Evolutionary conservation across 257 asterid genomes (phyloP).

Genomic region (Capsicum pubescens): DNA sequence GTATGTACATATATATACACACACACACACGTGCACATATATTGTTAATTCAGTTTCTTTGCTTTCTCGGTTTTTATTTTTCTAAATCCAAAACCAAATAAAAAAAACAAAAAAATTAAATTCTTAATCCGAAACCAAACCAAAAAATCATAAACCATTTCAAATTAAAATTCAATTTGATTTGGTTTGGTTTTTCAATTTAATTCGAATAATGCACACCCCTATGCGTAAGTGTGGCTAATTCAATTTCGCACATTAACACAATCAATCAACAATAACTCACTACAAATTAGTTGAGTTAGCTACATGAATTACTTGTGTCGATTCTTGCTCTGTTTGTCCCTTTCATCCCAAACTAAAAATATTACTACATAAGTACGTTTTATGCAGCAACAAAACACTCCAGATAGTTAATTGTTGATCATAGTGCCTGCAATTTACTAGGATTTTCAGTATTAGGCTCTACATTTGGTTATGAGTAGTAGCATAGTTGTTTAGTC

Average conservation of each 20-base stretch:
- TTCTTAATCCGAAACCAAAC: too few relatives aligned
- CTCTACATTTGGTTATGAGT: neutral
- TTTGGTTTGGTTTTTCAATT: too few relatives aligned
- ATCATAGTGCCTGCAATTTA: neutral
- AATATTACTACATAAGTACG: neutral
- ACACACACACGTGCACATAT: too few relatives aligned
- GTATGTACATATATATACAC: too few relatives aligned
- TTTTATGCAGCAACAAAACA: neutral
- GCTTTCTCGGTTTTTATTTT: too few relatives aligned
- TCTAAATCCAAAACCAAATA: too few relatives aligned
- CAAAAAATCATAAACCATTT: too few relatives aligned
- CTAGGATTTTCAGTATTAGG: neutral
- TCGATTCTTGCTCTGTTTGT: slow-evolving; percentile 8
- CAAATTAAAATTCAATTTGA: too few relatives aligned
- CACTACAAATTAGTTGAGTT: slow-evolving; percentile 14
- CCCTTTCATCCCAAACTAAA: neutral
- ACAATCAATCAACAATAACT: slow-evolving; percentile 1
- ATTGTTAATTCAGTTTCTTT: too few relatives aligned
- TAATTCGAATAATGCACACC: too few relatives aligned
- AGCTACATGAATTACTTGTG: neutral
- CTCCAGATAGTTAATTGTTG: slow-evolving; percentile 15
- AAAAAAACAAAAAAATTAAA: too few relatives aligned
- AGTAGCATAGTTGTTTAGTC: slow-evolving; percentile 17
- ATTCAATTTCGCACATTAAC: neutral
- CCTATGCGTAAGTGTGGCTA: neutral